A percentile compares a stretch with the other conserved stretches of the same genome.
Evolutionary conservation across 2,329 filamentous ascomycete species (phyloP).

Genomic region (Leptographium radiaticola): DNA sequence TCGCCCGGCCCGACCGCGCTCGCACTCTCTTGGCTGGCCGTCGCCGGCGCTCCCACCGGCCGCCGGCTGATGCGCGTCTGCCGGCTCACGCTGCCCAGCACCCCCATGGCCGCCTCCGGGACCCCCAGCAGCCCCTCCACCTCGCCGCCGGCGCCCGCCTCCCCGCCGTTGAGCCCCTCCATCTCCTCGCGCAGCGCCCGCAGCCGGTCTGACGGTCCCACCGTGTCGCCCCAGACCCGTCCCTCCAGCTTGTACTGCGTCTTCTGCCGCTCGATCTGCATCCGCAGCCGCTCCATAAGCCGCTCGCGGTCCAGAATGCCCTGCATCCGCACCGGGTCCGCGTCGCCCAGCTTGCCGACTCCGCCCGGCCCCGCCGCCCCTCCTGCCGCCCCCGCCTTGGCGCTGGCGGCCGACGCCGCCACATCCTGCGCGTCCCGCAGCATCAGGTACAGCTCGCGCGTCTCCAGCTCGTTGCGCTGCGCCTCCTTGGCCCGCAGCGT

Average conservation of each 20-base stretch:
- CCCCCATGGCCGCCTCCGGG: constrained; percentile 40
- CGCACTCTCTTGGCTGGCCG: constrained; percentile 2
- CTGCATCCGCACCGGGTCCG: constrained; percentile 66
- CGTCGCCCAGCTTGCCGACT: constrained; percentile 39
- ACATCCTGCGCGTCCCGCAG: constrained; percentile 94
- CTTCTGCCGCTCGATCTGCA: constrained; percentile 92
- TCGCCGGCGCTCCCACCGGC: constrained; percentile 25
- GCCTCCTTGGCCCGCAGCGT: constrained; percentile 78
- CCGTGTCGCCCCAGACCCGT: constrained; percentile 70
- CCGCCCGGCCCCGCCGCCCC: background rate
- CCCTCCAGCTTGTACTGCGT: constrained; percentile 96
- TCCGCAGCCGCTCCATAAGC: constrained; percentile 87
- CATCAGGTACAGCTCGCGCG: constrained; percentile 94
- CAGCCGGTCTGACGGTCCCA: constrained; percentile 80
- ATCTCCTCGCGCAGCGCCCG: constrained; percentile 89
- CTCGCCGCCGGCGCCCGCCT: constrained; percentile 25
- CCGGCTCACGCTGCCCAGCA: constrained; percentile 60
- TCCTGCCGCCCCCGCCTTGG: constrained; percentile 2
- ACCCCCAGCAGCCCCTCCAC: constrained; percentile 29
- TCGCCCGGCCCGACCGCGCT: constrained; percentile 16
- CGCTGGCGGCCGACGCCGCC: constrained; percentile 65
- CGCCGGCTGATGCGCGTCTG: constrained; percentile 43
- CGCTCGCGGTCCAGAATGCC: constrained; percentile 87
- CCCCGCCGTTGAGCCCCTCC: constrained; percentile 46
- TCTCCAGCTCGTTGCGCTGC: constrained; percentile 91